Evolutionary conservation across 192 early-diverging fungal species (phyloP), one percentile per base, ranked within the genome.

Genomic region (Dissophora ornata): DNA sequence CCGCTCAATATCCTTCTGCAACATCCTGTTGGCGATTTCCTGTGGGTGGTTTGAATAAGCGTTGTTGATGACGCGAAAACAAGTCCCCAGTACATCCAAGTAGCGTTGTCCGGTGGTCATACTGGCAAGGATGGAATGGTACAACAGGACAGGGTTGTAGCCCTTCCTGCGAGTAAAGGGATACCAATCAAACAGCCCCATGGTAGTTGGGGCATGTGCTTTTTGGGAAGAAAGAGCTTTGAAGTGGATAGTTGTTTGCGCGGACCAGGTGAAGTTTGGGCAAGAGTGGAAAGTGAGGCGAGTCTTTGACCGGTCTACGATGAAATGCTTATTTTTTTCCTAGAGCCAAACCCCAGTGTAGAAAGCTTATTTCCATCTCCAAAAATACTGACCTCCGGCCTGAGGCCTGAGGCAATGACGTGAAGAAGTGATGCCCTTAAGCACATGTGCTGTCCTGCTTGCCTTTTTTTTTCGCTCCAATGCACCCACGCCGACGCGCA

Each of bases 141-240:
- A 26, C 9, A 57, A 21, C 10, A 24, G 7, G 10, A 42, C 13
- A 22, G 38, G 55, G 19, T 41, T 15, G 22, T 57, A 41, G 19
- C 55, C 38, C 55, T 57, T 57, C 38, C 22, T 57, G 55, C 55
- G 38, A 36, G 36, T 22, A 22, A 41, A 57, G 29, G 50, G 50
- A 16, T 4, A 52, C 50, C 50, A 52, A 12, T 30, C 28, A 12
- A 32, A 0, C 16, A 52, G 28, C 28, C 50, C 50, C 50, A 30
- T 52, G 25, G 8, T 30, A 9, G 28, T 1, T 48, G 50, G 28
- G 1, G 29, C 50, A 32, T 52, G 50, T 32, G 50, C 5, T 22
- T 50, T 50, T 50, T 7, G 49, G 24, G 26, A 50, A 50, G 26
- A 50, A 50, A 28, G 5, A 50, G 26, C 25, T 1, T 8, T 26